These are phyloP conservation scores for Suillus weaverae DNA, from an alignment of 768 basidiomycete species.

Conservation along the genomic window DNA sequence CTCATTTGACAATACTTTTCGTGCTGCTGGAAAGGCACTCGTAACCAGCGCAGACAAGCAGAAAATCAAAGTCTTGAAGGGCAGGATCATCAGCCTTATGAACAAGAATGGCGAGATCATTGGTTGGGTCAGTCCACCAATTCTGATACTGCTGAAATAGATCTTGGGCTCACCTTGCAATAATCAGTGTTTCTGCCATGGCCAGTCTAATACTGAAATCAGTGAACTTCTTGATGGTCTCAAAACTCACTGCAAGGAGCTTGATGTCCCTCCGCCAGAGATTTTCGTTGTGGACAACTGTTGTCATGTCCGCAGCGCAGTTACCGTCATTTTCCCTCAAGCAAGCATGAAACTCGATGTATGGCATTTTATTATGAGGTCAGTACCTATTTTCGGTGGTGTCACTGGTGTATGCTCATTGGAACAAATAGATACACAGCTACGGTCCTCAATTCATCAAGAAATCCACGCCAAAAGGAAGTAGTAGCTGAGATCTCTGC, in stretches of 20 bases:
- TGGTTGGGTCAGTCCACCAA: constrained; percentile 12
- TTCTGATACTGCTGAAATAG: neutral
- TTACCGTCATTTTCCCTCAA: constrained; percentile 10
- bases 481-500: constrained; percentile 13
- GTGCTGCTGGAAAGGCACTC: constrained; percentile 13
- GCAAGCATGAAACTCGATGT: constrained; percentile 14
- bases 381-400: neutral
- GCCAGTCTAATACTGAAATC: constrained; percentile 16
- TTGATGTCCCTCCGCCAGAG: constrained; percentile 13
- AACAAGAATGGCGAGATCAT: constrained; percentile 18
- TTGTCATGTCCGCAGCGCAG: constrained; percentile 15
- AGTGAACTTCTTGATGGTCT: constrained; percentile 16
- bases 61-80: constrained; percentile 4
- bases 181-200: constrained; percentile 15
- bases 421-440: constrained; percentile 14
- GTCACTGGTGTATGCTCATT: neutral
- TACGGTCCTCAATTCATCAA: constrained; percentile 9
- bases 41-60: neutral
- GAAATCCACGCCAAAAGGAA: constrained; percentile 8
- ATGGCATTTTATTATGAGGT: constrained; percentile 23
- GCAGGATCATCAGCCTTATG: constrained; percentile 17
- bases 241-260: constrained; percentile 8
- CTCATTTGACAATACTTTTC: constrained; percentile 20
- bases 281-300: constrained; percentile 23
- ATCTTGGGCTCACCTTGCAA: too few relatives aligned